phyloP scores from a whole-genome alignment of 2,329 filamentous ascomycete genomes.

The Arthrinium phaeospermum region DNA sequence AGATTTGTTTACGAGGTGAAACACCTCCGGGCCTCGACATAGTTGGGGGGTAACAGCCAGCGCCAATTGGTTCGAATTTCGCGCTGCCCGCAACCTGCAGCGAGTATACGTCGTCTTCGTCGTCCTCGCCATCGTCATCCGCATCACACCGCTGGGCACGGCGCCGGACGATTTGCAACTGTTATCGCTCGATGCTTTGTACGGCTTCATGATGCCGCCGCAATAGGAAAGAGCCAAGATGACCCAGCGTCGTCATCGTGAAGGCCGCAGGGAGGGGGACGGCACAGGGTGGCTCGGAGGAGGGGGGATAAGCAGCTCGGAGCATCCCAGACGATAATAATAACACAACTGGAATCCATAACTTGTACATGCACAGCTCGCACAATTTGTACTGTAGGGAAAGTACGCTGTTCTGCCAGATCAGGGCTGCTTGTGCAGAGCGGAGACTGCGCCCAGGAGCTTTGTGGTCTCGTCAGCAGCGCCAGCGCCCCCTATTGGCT shows the following conservation, averaged over 20 bases:
- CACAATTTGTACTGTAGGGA: background rate
- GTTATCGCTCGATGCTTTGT: background rate
- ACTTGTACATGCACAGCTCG: background rate
- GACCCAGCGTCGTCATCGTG: constrained; percentile 15
- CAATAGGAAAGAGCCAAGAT: constrained; percentile 12
- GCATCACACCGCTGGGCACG: background rate
- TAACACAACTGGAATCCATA: background rate
- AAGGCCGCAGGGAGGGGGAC: background rate
- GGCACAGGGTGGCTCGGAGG: background rate
- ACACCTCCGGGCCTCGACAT: background rate
- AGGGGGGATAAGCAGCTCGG: background rate
- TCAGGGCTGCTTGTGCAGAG: background rate
- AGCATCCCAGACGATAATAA: background rate
- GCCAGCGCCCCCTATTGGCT: constrained; percentile 9
- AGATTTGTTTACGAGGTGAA: constrained; percentile 11
- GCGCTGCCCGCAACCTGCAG: background rate
- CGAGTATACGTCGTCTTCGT: background rate
- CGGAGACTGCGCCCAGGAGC: background rate
- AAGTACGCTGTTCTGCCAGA: background rate
- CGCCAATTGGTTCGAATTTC: background rate
- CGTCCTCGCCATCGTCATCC: constrained; percentile 12
- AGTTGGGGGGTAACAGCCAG: background rate
- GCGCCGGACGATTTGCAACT: background rate
- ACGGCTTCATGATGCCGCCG: constrained; percentile 17
- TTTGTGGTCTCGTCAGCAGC: background rate